A percentile compares a stretch with the other conserved stretches of the same genome.
These are phyloP conservation scores for Tetramitus jugosus DNA, from an alignment of 208 protist genomes.

Conservation along the genomic window DNA sequence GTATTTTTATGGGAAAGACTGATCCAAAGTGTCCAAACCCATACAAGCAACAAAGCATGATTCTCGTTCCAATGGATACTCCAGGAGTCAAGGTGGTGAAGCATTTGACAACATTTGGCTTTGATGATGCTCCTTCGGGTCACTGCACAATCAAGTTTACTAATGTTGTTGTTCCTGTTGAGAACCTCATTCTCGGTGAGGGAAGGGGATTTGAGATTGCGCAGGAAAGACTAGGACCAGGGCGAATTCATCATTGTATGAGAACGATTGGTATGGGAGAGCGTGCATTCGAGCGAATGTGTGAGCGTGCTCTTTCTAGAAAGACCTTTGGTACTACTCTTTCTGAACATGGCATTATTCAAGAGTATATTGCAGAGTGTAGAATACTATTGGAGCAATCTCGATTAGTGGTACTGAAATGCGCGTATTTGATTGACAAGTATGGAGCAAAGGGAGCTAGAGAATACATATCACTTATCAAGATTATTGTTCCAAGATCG, in stretches of 20 bases:
- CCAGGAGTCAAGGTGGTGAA: slow-evolving; percentile 50
- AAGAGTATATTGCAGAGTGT: slow-evolving; percentile 47
- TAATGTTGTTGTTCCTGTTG: slow-evolving; percentile 55
- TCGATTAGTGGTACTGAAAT: slow-evolving; percentile 39
- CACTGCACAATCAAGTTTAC: slow-evolving; percentile 42
- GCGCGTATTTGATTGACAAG: neutral
- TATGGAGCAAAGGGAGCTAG: neutral
- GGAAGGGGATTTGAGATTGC: slow-evolving; percentile 67
- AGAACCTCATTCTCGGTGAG: slow-evolving; percentile 54
- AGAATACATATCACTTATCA: slow-evolving; percentile 10
- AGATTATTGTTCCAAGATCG: neutral
- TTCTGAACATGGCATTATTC: slow-evolving; percentile 39
- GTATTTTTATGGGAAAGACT: slow-evolving; percentile 56
- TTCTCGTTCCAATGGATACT: slow-evolving; percentile 63
- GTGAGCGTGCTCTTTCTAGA: slow-evolving; percentile 30
- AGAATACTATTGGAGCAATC: slow-evolving; percentile 57
- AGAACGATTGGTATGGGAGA: slow-evolving; percentile 59
- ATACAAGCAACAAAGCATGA: slow-evolving; percentile 60
- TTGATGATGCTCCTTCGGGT: slow-evolving; percentile 51
- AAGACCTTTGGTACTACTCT: slow-evolving; percentile 47
- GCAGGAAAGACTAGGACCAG: slow-evolving; percentile 37
- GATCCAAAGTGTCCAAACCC: slow-evolving; percentile 21
- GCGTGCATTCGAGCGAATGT: slow-evolving; percentile 46
- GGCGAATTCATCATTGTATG: slow-evolving; percentile 76
- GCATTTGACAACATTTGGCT: slow-evolving; percentile 54